Percentiles rank a stretch among this genome's conserved stretches.
These are phyloP conservation scores for Tripterygium wilfordii DNA, from an alignment of 177 flowering plant species.

Conservation along the genomic window DNA sequence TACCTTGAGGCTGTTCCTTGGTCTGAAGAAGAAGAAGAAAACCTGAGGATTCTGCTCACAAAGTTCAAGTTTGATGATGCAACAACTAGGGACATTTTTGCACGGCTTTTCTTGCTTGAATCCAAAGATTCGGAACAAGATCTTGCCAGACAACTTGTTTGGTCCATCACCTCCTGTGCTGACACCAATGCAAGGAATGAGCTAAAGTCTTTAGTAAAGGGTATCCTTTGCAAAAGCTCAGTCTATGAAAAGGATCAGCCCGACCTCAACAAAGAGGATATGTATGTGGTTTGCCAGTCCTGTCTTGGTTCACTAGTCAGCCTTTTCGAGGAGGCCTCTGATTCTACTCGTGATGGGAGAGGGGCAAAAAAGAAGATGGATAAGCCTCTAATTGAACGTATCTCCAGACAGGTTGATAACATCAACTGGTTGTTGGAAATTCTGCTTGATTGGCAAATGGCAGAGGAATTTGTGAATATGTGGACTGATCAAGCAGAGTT, in stretches of 20 bases:
- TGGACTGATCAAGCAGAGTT: conserved; percentile 65
- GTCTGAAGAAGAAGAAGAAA: conserved; percentile 88
- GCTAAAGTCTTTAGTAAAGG: conserved; percentile 73
- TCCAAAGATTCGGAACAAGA: conserved; percentile 32
- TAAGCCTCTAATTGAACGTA: conserved; percentile 55
- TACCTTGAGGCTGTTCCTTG: conserved; percentile 93
- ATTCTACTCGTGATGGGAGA: conserved; percentile 14
- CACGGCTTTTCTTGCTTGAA: conserved; percentile 41
- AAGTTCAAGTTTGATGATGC: conserved; percentile 51
- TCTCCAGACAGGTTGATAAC: conserved; percentile 81
- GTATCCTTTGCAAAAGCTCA: conserved; percentile 77
- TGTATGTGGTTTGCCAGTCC: conserved; percentile 49
- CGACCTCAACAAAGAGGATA: conserved; percentile 59
- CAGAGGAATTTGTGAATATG: conserved; percentile 72
- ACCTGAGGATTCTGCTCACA: conserved; percentile 52
- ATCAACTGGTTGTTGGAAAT: conserved; percentile 83
- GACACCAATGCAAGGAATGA: conserved; percentile 61
- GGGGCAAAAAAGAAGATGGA: conserved; percentile 14
- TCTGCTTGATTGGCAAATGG: conserved; percentile 71
- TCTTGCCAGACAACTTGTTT: conserved; percentile 55
- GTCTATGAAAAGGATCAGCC: conserved; percentile 62
- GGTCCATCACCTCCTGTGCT: conserved; percentile 53
- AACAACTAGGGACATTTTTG: conserved; percentile 46
- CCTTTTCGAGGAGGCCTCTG: conserved; percentile 54
- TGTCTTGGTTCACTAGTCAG: conserved; percentile 44